phyloP scores from a whole-genome alignment of 306 rosid species.

The Trifolium fragiferum region DNA sequence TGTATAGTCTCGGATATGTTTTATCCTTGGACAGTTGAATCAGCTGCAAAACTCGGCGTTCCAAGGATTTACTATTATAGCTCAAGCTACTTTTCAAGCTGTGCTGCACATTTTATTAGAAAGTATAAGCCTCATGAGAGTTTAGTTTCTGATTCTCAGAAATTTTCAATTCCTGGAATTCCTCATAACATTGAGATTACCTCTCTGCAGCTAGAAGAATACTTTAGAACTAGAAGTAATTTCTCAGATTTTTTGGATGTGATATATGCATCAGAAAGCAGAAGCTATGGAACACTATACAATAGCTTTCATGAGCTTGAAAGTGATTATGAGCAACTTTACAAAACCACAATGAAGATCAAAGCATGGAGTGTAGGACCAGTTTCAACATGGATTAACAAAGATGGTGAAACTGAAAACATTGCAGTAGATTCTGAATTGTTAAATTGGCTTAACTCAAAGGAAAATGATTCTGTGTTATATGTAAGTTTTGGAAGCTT shows the following conservation, averaged over 20 bases:
- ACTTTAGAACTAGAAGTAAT: neutral
- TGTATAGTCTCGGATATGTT: conserved; percentile 42
- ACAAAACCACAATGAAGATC: conserved; percentile 26
- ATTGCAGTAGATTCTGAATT: conserved; percentile 12
- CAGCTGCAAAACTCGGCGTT: conserved; percentile 40
- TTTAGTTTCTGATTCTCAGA: conserved; percentile 23
- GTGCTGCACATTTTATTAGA: conserved; percentile 7
- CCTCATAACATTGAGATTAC: conserved; percentile 37
- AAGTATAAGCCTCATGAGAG: conserved; percentile 44
- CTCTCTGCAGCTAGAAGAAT: conserved; percentile 35
- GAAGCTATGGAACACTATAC: conserved; percentile 43
- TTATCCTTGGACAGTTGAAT: conserved; percentile 47
- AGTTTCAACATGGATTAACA: conserved; percentile 37
- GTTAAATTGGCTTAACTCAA: conserved; percentile 42
- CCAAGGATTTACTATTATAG: conserved; percentile 44
- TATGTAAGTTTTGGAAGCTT: conserved; percentile 47
- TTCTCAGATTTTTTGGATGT: neutral
- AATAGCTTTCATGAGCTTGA: conserved; percentile 48
- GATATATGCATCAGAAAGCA: conserved; percentile 37
- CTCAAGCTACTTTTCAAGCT: conserved; percentile 40
- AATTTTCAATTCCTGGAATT: conserved; percentile 39
- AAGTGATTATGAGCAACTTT: conserved; percentile 40
- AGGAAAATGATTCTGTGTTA: conserved; percentile 25
- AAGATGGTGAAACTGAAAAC: neutral
- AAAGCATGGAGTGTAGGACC: conserved; percentile 48